Conservation (phyloP, 2,329 filamentous ascomycete genomes). For the Botrytis byssoidea region DNA sequence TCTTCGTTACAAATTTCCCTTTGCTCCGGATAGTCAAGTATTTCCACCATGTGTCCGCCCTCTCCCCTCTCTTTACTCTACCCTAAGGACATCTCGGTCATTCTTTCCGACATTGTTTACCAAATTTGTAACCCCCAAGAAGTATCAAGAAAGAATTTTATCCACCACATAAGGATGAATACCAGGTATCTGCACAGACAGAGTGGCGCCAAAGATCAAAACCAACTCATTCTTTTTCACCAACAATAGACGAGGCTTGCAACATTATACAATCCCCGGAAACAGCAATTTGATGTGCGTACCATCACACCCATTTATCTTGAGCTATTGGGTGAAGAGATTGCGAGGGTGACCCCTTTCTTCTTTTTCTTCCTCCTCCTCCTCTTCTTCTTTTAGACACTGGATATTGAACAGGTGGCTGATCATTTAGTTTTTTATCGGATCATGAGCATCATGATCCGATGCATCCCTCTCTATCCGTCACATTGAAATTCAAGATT, state of each 20-base stretch:
- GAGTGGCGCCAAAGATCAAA: not conserved
- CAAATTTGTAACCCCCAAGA: not conserved
- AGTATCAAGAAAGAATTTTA: not conserved
- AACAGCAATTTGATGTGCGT: slow-evolving; percentile 11
- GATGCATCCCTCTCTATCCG: not conserved
- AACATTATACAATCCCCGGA: not conserved
- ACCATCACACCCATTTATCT: not conserved
- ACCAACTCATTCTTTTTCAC: not conserved
- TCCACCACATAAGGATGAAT: not conserved
- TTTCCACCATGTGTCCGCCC: not conserved
- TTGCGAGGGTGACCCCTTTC: not conserved
- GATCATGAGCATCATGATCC: slow-evolving; percentile 1
- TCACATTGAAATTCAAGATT: not conserved
- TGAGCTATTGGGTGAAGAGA: not conserved
- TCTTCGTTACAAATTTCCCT: not conserved
- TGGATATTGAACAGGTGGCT: not conserved
- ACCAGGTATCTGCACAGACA: not conserved
- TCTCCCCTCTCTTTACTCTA: not conserved
- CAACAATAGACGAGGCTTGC: not conserved
- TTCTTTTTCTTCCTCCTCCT: not conserved
- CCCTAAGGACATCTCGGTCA: not conserved
- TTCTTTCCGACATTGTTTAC: not conserved
- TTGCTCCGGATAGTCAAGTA: not conserved
- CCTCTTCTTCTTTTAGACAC: not conserved
- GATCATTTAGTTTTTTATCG: slow-evolving; percentile 3